These are phyloP conservation scores for Tetrapyrgos nigripes DNA, from an alignment of 1,284 basidiomycete genomes.

Conservation along the genomic window DNA sequence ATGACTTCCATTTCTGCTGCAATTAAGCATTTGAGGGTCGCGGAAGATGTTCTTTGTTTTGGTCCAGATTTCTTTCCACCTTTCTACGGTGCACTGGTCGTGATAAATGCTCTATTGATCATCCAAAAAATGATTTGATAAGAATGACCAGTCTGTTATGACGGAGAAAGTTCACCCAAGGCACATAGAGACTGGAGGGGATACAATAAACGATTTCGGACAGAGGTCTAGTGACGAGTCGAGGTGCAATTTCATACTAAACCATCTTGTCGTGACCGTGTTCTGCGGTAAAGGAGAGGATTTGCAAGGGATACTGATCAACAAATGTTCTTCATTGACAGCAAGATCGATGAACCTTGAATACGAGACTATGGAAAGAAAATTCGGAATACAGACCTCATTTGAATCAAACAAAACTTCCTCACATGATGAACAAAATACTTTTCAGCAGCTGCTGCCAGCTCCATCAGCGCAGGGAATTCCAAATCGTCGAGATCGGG, in stretches of 20 bases:
- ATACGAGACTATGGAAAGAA: neutral
- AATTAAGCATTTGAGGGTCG: too few relatives aligned
- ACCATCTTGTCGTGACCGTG: constrained; percentile 32
- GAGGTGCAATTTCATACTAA: constrained; percentile 25
- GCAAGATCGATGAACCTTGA: too few relatives aligned
- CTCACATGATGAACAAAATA: constrained; percentile 9
- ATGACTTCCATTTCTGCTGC: too few relatives aligned
- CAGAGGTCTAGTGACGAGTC: constrained; percentile 5
- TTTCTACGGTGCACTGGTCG: too few relatives aligned
- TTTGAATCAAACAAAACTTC: neutral
- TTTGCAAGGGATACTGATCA: constrained; percentile 2
- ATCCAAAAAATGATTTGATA: too few relatives aligned
- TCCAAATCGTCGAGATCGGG: constrained; percentile 4
- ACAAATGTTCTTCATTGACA: constrained; percentile 2
- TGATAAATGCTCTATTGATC: too few relatives aligned
- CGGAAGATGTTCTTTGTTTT: too few relatives aligned
- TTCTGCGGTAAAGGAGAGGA: constrained; percentile 28
- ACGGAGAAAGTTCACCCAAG: too few relatives aligned
- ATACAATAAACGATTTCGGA: neutral
- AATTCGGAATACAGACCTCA: neutral
- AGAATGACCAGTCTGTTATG: too few relatives aligned
- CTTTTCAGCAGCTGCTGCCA: constrained; percentile 13
- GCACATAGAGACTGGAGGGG: neutral
- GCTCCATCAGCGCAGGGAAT: neutral
- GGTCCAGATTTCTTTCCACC: too few relatives aligned